Evolutionary conservation across 257 asterid species (phyloP).

Genomic region (Solanum sitiens): DNA sequence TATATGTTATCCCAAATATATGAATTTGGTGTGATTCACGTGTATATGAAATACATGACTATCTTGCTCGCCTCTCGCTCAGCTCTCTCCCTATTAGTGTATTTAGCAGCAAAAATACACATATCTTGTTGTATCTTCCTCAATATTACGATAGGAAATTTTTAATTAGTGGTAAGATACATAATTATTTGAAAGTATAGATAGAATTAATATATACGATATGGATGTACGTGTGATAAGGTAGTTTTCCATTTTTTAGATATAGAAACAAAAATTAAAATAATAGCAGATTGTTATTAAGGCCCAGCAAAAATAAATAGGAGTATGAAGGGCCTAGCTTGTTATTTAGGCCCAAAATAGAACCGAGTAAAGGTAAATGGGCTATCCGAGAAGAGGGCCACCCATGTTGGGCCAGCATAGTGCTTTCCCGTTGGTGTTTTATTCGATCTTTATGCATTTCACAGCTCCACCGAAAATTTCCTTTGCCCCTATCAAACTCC

Average conservation of each 20-base stretch:
- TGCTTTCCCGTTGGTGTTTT: too few species aligned
- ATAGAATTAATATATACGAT: too few species aligned
- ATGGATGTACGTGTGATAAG: too few species aligned
- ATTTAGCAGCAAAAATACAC: too few species aligned
- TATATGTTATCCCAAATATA: background rate
- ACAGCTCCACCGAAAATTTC: background rate
- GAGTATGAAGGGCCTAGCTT: background rate
- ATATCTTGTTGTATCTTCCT: background rate
- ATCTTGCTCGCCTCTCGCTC: background rate
- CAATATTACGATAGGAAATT: background rate
- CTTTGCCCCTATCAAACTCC: accelerated
- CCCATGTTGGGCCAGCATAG: too few species aligned
- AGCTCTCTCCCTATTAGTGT: background rate
- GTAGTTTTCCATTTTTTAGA: background rate
- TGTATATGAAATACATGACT: background rate
- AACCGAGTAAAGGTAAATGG: background rate
- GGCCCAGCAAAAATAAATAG: background rate
- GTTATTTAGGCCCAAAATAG: background rate
- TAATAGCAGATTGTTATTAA: background rate
- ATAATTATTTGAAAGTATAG: too few species aligned
- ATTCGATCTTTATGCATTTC: too few species aligned
- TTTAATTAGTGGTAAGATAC: background rate
- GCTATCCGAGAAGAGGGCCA: background rate
- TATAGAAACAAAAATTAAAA: too few species aligned
- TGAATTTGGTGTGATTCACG: background rate